Percentiles rank a stretch among this genome's conserved stretches.
These are phyloP conservation scores for Podaxis sp. DNA, from an alignment of 768 basidiomycete species.

Conservation along the genomic window DNA sequence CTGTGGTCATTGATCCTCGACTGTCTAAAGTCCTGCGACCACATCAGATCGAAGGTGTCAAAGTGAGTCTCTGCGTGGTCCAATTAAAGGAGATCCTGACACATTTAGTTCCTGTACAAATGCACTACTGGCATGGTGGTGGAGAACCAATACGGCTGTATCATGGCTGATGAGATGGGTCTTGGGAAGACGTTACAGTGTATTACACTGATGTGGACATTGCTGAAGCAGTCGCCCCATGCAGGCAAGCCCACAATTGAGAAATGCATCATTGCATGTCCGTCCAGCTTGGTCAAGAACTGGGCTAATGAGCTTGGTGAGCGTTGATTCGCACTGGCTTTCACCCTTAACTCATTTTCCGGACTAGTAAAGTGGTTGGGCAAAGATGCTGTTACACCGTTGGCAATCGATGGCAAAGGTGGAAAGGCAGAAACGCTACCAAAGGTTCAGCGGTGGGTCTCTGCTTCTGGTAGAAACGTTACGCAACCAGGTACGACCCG, in stretches of 20 bases:
- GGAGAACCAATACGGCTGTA: slow-evolving; percentile 90
- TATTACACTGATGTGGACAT: slow-evolving; percentile 92
- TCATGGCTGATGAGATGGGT: slow-evolving; percentile 99
- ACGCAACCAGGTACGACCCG: slow-evolving; percentile 76
- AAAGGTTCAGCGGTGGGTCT: slow-evolving; percentile 86
- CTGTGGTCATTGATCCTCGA: slow-evolving; percentile 94
- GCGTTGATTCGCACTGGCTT: slow-evolving; percentile 23
- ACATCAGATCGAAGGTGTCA: slow-evolving; percentile 98
- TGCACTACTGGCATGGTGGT: slow-evolving; percentile 94
- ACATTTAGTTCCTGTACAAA: slow-evolving; percentile 83
- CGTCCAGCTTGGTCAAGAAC: slow-evolving; percentile 94
- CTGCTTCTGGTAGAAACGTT: slow-evolving; percentile 84
- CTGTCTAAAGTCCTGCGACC: slow-evolving; percentile 87
- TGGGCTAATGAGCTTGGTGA: slow-evolving; percentile 96
- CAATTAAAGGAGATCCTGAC: slow-evolving; percentile 13
- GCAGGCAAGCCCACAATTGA: slow-evolving; percentile 87
- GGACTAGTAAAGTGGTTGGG: slow-evolving; percentile 94
- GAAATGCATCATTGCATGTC: slow-evolving; percentile 97
- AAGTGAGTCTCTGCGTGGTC: slow-evolving; percentile 48
- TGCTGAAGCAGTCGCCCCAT: slow-evolving; percentile 92
- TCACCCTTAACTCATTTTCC: not conserved
- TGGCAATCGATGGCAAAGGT: slow-evolving; percentile 93
- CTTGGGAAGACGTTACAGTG: slow-evolving; percentile 97
- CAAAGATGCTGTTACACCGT: slow-evolving; percentile 71
- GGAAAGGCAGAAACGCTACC: slow-evolving; percentile 78